Conservation (phyloP, 1,284 basidiomycete species). For the Tremellales sp. region DNA sequence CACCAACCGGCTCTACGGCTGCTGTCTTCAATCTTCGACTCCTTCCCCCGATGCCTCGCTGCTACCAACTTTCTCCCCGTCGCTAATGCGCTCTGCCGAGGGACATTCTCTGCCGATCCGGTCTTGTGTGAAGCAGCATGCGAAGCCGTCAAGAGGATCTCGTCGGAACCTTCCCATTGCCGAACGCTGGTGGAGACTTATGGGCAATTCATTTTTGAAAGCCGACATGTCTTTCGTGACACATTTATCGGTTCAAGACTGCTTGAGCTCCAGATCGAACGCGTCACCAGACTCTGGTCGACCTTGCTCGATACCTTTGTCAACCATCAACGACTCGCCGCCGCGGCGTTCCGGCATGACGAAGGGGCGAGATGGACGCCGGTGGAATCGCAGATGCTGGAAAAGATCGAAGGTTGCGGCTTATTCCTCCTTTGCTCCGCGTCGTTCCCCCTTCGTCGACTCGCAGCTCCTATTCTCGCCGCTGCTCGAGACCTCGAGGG, state of each 20-base stretch:
- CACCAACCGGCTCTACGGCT: conserved; percentile 66
- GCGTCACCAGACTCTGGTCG: conserved; percentile 69
- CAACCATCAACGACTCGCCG: conserved; percentile 50
- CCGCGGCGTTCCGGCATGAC: conserved; percentile 21
- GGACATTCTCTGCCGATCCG: conserved; percentile 79
- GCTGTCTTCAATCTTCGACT: conserved; percentile 73
- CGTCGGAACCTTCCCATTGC: conserved; percentile 59
- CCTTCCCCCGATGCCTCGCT: conserved; percentile 79
- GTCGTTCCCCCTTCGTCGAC: conserved; percentile 32
- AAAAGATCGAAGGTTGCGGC: conserved; percentile 64
- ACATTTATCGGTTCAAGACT: conserved; percentile 59
- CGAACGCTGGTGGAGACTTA: conserved; percentile 65
- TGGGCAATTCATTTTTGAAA: conserved; percentile 72
- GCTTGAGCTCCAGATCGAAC: conserved; percentile 58
- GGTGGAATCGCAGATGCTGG: conserved; percentile 42
- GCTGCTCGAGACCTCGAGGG: conserved; percentile 38
- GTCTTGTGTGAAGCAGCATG: conserved; percentile 65
- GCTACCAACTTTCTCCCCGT: conserved; percentile 57
- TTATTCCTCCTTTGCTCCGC: conserved; percentile 76
- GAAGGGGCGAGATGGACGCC: conserved; percentile 21
- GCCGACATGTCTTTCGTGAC: conserved; percentile 64
- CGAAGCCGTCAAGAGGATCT: conserved; percentile 68
- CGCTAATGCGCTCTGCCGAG: conserved; percentile 74
- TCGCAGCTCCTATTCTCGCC: conserved; percentile 30
- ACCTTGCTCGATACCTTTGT: conserved; percentile 69